phyloP scores from a whole-genome alignment of 495 filamentous ascomycete genomes.

The Aspergillus asperescens region DNA sequence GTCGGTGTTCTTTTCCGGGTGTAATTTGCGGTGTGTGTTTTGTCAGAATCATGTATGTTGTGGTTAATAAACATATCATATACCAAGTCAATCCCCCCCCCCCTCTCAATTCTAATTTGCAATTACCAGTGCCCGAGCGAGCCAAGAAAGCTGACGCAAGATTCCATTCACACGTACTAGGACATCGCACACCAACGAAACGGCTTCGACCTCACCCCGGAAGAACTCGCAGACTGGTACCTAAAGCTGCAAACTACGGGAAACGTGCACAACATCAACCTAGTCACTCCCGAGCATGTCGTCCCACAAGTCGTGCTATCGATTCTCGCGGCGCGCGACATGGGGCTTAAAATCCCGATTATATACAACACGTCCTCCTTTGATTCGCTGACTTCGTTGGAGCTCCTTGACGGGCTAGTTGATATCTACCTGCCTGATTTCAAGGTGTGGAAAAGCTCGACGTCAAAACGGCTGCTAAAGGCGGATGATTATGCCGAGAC shows the following conservation, averaged over 20 bases:
- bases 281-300: conserved; percentile 71
- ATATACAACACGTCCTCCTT: conserved; percentile 76
- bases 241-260: conserved; percentile 66
- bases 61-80: too few relatives aligned
- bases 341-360: conserved; percentile 62
- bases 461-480: conserved; percentile 65
- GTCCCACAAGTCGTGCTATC: conserved; percentile 70
- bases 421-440: conserved; percentile 79
- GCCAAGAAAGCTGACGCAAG: too few relatives aligned
- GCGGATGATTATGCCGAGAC: conserved; percentile 63
- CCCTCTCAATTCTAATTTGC: too few relatives aligned
- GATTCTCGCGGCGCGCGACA: conserved; percentile 60
- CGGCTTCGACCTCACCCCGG: conserved; percentile 69
- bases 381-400: conserved; percentile 61
- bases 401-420: conserved; percentile 65
- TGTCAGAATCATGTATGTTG: conserved; percentile 69
- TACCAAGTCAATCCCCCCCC: too few relatives aligned
- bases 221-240: conserved; percentile 71
- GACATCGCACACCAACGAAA: conserved; percentile 71
- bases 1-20: conserved; percentile 69
- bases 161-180: too few relatives aligned
- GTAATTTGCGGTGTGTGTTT: conserved; percentile 73
- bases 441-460: conserved; percentile 62
- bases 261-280: conserved; percentile 73
- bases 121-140: too few relatives aligned